Percentiles rank a stretch among this genome's conserved stretches.
Conservation (phyloP, 164 flowering plant genomes). For the Vitis riparia region DNA sequence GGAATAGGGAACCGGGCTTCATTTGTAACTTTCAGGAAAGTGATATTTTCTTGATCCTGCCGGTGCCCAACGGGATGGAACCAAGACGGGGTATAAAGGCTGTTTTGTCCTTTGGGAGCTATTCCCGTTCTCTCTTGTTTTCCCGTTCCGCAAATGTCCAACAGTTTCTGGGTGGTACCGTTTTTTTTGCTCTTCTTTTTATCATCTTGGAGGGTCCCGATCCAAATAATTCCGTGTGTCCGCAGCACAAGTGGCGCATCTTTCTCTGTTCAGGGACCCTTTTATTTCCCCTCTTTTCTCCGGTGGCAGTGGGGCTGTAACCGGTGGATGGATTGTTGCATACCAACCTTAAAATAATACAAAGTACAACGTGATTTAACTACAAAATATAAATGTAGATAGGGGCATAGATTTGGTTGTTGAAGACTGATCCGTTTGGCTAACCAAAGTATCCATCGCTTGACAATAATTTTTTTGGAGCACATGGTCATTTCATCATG, state of each 20-base stretch:
- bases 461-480: too few species aligned
- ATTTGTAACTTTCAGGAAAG: constrained; percentile 1
- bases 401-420: too few species aligned
- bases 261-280: not conserved
- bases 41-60: not conserved
- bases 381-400: too few species aligned
- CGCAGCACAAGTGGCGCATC: constrained; percentile 8
- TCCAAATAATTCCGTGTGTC: not conserved
- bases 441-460: too few species aligned
- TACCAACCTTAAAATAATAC: not conserved
- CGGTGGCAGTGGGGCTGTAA: too few species aligned
- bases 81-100: not conserved
- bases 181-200: too few species aligned
- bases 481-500: too few species aligned
- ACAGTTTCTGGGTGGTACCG: not conserved
- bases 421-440: too few species aligned
- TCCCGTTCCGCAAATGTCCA: not conserved
- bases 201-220: not conserved
- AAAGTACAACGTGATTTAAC: too few species aligned
- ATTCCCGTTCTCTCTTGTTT: constrained; percentile 5
- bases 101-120: constrained; percentile 10
- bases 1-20: not conserved
- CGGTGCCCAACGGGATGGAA: not conserved
- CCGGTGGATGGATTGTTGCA: not conserved
- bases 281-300: not conserved